Conservation (phyloP, 2,329 filamentous ascomycete species). For the Microdochium nivale region DNA sequence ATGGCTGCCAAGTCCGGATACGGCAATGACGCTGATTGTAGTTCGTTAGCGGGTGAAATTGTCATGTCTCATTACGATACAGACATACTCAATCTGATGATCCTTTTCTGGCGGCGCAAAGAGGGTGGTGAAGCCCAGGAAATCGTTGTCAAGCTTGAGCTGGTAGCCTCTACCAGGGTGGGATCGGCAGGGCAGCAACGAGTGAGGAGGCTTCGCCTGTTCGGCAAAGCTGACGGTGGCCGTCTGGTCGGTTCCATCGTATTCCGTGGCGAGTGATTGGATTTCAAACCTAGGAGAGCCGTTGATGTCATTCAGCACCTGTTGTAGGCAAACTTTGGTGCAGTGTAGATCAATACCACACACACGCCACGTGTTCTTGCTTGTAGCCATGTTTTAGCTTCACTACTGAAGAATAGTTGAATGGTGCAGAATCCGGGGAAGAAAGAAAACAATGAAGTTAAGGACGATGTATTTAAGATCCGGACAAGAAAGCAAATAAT, state of each 20-base stretch:
- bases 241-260: not conserved
- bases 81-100: not conserved
- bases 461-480: no score
- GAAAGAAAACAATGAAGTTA: no score
- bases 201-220: not conserved
- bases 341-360: not conserved
- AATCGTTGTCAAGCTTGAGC: not conserved
- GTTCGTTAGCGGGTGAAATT: not conserved
- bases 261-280: not conserved
- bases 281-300: not conserved
- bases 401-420: no score
- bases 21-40: slow-evolving; percentile 1
- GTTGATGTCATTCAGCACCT: not conserved
- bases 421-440: no score
- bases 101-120: not conserved
- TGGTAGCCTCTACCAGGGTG: not conserved
- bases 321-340: not conserved
- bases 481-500: no score
- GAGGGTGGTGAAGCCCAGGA: not conserved
- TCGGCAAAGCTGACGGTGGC: not conserved
- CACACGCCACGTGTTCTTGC: not conserved
- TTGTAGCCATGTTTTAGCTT: not conserved
- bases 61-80: not conserved
- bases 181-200: not conserved
- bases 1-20: slow-evolving; percentile 14